These are phyloP conservation scores for Aphanomyces astaci DNA, from an alignment of 352 stramenopile genomes.

Conservation along the genomic window DNA sequence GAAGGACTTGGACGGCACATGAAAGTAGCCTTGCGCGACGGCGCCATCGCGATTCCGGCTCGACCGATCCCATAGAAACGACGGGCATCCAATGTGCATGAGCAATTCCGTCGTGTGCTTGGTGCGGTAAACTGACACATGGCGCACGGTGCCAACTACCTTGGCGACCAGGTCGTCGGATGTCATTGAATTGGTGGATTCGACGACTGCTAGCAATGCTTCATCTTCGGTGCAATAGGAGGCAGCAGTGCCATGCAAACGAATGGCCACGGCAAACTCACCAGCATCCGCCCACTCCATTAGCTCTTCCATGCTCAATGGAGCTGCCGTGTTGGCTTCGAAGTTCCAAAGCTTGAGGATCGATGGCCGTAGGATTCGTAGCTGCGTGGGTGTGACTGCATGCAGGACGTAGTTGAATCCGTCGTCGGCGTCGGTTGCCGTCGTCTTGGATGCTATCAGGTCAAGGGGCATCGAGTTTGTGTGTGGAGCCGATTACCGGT, in stretches of 20 bases:
- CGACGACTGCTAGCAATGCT: neutral
- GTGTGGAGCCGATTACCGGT: no score
- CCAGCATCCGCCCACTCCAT: neutral
- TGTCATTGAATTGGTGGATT: neutral
- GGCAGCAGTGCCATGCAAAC: neutral
- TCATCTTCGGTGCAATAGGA: neutral
- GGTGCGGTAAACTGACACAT: neutral
- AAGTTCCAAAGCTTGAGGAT: neutral
- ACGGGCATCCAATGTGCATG: neutral
- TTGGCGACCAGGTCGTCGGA: neutral
- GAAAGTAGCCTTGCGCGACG: constrained; percentile 10
- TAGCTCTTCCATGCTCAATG: neutral
- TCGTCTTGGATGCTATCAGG: neutral
- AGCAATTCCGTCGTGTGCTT: neutral
- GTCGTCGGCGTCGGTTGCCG: neutral
- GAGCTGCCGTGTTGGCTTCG: neutral
- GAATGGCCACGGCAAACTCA: neutral
- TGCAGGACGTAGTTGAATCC: neutral
- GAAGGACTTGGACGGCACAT: constrained; percentile 8
- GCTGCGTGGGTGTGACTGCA: neutral
- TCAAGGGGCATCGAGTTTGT: neutral
- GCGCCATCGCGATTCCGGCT: neutral
- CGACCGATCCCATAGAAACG: neutral
- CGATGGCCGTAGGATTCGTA: neutral
- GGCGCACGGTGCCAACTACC: neutral